Evolutionary conservation across 805 yeast species (phyloP), one percentile per base, ranked within the genome.

Genomic region (Starmerella stellata): DNA sequence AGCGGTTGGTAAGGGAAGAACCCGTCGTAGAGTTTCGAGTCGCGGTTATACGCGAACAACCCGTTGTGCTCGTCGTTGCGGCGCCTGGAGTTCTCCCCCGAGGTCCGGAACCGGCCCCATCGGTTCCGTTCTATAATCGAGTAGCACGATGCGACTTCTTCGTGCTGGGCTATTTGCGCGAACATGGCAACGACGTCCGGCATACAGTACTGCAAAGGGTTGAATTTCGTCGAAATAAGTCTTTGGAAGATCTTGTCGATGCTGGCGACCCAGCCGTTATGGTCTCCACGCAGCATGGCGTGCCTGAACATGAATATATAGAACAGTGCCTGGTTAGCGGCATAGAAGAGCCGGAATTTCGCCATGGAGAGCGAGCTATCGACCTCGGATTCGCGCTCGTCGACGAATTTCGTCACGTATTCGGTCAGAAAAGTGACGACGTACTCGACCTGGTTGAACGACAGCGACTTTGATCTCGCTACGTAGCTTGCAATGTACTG

Each of bases 1-100:
- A 90, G 59, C 1, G 98, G 98, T 62, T 87, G 96, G 55, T 80
- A 87, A 11, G 98, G 98, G 59, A 87, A 87, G 55, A 82, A 87
- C n/a, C 90, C 83, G 55, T 85, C 95, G 38, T 87, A 64, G 51
- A 82, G 93, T 47, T 79, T 68, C 52, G 80, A 82, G 52, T 83
- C 94, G 53, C 79, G 85, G 51, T 75, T 75, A 39, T 72, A 71
- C 23, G 50, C 46, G 66, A 66, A 47, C 70, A 64, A 38, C 67
- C 65, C 48, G 59, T 55, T 8, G 54, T 42, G 5, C 56, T 48
- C 24, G 32, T 52, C 44, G 31, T 35, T 28, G 17, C 41, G 38
- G 13, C 24, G 38, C 23, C 23, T n/a, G 21, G 30, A 17, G 41
- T 27, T 19, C 24, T 30, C 11, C 8, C 11, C 15, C 11, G 13